Percentiles rank a stretch among this genome's conserved stretches.
Evolutionary conservation across 257 asterid genomes (phyloP).

Genomic region (Forsythia viridissima): DNA sequence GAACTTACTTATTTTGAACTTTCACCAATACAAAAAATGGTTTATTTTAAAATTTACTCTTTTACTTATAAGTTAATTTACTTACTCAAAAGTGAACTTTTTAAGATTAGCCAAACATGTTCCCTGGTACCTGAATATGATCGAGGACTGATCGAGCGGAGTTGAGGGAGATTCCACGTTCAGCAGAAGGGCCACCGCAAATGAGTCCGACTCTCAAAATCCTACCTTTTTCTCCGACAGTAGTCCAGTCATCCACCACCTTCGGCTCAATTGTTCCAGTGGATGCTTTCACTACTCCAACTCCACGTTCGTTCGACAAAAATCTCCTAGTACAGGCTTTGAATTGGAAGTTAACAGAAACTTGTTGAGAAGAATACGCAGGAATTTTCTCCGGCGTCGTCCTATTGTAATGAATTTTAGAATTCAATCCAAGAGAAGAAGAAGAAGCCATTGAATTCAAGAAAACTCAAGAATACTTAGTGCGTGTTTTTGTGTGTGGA

Average conservation of each 20-base stretch:
- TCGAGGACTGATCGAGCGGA: conserved; percentile 92
- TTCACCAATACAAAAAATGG: neutral
- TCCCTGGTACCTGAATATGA: conserved; percentile 61
- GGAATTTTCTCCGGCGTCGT: conserved; percentile 10
- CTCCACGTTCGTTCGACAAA: conserved; percentile 23
- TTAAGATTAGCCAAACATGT: too few relatives aligned
- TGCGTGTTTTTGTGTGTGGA: neutral
- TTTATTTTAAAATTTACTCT: neutral
- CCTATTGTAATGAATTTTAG: conserved; percentile 2
- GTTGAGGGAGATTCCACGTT: conserved; percentile 84
- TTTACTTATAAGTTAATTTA: neutral
- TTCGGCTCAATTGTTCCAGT: conserved; percentile 22
- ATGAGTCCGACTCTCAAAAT: conserved; percentile 67
- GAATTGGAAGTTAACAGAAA: conserved; percentile 18
- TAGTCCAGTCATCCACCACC: conserved; percentile 26
- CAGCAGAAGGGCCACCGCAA: conserved; percentile 92
- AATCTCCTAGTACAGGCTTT: conserved; percentile 11
- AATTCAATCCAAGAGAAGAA: conserved; percentile 26
- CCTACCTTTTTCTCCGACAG: conserved; percentile 35
- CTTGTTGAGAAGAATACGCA: neutral
- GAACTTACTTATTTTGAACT: neutral
- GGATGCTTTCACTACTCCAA: conserved; percentile 39
- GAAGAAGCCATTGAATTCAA: conserved; percentile 42
- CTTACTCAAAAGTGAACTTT: neutral
- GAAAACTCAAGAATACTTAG: neutral